Percentiles rank a stretch among this genome's conserved stretches.
Evolutionary conservation across 352 stramenopile genomes (phyloP).

Genomic region (Aphanomyces stellatus): DNA sequence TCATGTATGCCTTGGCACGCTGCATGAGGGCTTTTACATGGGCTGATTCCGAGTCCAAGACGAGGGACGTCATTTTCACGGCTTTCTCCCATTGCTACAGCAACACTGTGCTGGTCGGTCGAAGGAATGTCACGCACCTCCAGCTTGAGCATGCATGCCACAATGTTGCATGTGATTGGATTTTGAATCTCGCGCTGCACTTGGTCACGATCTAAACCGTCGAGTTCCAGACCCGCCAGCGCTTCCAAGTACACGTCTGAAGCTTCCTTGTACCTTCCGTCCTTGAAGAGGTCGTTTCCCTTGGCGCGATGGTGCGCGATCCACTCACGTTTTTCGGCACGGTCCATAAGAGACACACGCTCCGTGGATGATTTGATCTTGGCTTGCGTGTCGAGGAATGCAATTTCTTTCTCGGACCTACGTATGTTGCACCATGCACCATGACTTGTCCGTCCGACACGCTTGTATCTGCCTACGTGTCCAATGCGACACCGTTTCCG

Average conservation of each 20-base stretch:
- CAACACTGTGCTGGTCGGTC: background rate
- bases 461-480: background rate
- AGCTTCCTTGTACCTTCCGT: conserved; percentile 34
- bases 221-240: conserved; percentile 60
- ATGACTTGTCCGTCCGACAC: background rate
- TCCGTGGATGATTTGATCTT: conserved; percentile 65
- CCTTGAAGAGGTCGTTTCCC: conserved; percentile 50
- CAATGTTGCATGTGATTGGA: conserved; percentile 72
- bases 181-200: conserved; percentile 48
- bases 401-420: conserved; percentile 61
- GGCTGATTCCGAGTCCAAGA: background rate
- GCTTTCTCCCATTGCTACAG: background rate
- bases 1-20: conserved; percentile 43
- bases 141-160: conserved; percentile 62
- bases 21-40: conserved; percentile 22
- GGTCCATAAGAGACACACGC: conserved; percentile 33
- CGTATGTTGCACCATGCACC: conserved; percentile 11
- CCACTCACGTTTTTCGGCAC: conserved; percentile 37
- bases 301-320: conserved; percentile 29
- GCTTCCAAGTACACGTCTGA: conserved; percentile 62
- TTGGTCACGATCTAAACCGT: conserved; percentile 29
- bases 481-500: conserved; percentile 74
- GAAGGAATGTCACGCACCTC: conserved; percentile 30
- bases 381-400: conserved; percentile 61
- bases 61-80: background rate